phyloP scores from a whole-genome alignment of 805 yeast genomes.

The Yarrowia alimentaria region DNA sequence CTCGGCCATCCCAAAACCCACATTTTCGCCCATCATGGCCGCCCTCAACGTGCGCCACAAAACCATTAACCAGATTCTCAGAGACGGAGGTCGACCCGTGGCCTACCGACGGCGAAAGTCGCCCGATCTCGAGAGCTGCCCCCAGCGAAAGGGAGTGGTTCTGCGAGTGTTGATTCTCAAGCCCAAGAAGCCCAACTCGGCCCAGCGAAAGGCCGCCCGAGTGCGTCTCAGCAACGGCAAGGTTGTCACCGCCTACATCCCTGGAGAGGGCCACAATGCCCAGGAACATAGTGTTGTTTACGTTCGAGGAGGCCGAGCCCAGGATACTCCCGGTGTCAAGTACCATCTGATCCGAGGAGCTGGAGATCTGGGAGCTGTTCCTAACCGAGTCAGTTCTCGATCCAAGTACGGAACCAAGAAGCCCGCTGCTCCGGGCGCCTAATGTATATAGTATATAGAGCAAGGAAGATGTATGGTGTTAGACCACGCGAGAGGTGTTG shows the following conservation, averaged over 20 bases:
- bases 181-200: conserved; percentile 98
- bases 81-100: conserved; percentile 39
- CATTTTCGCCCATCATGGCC: conserved; percentile 9
- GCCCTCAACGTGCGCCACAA: conserved; percentile 29
- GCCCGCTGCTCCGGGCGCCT: conserved; percentile 36
- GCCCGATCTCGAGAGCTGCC: conserved; percentile 80
- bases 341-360: conserved; percentile 93
- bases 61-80: conserved; percentile 40
- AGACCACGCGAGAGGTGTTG: no score
- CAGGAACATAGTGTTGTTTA: conserved; percentile 96
- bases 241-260: conserved; percentile 86
- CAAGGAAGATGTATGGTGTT: neutral
- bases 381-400: conserved; percentile 84
- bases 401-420: conserved; percentile 89
- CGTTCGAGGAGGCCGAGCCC: conserved; percentile 98
- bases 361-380: conserved; percentile 90
- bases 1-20: conserved; percentile 7
- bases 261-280: conserved; percentile 97
- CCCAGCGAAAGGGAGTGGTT: conserved; percentile 91
- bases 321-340: conserved; percentile 97
- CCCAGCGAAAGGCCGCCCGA: conserved; percentile 95
- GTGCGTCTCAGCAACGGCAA: conserved; percentile 89
- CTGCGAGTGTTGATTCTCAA: conserved; percentile 89
- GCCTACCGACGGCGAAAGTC: conserved; percentile 46
- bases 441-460: conserved; percentile 19